Base-by-base conservation (phyloP, 108 stramenopile genomes). In the Nannochloropsis gaditana region DNA sequence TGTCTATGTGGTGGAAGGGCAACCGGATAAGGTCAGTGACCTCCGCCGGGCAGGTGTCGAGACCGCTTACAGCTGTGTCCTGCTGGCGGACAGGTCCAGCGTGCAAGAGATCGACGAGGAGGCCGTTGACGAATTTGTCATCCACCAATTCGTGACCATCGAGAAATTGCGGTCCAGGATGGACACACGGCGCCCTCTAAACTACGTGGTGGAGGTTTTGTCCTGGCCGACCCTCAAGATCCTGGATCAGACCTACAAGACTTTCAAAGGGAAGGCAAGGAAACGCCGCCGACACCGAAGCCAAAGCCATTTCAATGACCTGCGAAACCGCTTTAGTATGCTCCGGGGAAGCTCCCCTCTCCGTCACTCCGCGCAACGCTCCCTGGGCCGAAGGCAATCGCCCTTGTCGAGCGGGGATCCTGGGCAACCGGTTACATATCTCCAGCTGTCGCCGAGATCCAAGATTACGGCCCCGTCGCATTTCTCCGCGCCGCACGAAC, bases 71-170 rank as follows among this genome's bases (percentile, higher is more conserved):
- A 73, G 19, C 5, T 73, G 59, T n/a, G n/a, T 73, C n/a, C 59
- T 73, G 59, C 59, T 73, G 59, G 59, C 59, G 15, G 59, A 73
- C 59, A 15, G 59, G 19, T 73, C 59, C 19, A 73, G 59, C 59
- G 59, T 73, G 59, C 59, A 73, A n/a, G 59, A n/a, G 59, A 73
- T 73, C 59, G 59, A 73, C 59, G 59, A 73, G 59, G 59, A 73
- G 59, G 59, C 59, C 59, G 59, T 73, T 0, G 59, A 73, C 59
- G 59, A 73, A 0, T 73, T 73, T n/a, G 59, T 73, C 15, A 73
- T 73, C n/a, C 59, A 73, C n/a, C 59, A 73, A 6, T 73, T 73
- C 3, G 59, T 73, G 3, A 73, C 59, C 59, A 73, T 73, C n/a
- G 59, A 73, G 59, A 73, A 73, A n/a, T n/a, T 73, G 15, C 59